Base-by-base conservation (phyloP, 345 rosid genomes). In the Abelmoschus esculentus region DNA sequence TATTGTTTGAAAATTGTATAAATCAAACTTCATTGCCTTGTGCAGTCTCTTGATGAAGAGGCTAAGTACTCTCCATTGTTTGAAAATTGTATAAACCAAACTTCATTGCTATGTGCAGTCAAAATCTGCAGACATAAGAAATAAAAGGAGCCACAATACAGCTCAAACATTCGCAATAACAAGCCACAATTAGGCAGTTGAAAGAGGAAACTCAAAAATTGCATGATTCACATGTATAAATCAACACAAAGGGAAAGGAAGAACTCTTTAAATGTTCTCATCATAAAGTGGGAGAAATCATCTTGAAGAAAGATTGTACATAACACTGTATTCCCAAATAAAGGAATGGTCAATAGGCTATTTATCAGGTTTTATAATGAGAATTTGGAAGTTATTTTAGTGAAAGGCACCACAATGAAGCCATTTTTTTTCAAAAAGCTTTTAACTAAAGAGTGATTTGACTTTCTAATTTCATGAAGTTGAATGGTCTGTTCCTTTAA, bases 21-120 rank as follows among this genome's bases (percentile, higher is more conserved):
- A 89, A 90, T 95, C 96, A 90, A 52, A 93, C 98, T 81, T 90
- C 96, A 82, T 93, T 84, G 66, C 82, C 82, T 77, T 93, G 96
- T 26, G 82, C 91, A 58, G 83, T 80, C 85, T n/a, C 96, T 82
- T 64, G 97, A 90, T 34, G 97, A 89, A 72, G 96, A 90, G 44
- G 97, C 97, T 72, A 93, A 76, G 82, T 84, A 87, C 74, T 90
- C 82, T 54, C 97, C 97, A 59, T 74, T 82, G 62, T 84, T 83
- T 29, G 97, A 93, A 75, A 93, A 93, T 70, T 93, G 97, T 42
- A 93, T 90, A 72, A 89, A 90, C 96, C 96, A 90, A 52, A 93
- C 98, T 81, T 90, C 96, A 82, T 93, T 84, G 66, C 82, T 83
- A 78, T 93, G 96, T 26, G 82, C 91, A 58, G 83, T 80, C 85